Evolutionary conservation across 768 basidiomycete species (phyloP).

Genomic region (Bullera alba): DNA sequence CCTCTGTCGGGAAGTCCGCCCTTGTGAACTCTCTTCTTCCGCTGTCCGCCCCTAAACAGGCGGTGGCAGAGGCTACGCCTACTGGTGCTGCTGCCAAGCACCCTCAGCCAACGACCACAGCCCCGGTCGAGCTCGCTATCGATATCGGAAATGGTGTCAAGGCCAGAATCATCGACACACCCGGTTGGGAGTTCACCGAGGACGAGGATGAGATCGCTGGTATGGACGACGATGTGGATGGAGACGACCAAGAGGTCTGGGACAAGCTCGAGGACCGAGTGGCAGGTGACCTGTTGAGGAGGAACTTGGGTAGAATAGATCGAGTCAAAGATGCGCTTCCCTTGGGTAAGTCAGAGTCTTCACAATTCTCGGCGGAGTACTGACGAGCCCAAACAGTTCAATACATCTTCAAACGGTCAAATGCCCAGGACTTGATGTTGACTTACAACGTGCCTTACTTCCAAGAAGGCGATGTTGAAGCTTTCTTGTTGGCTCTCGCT

Average conservation of each 20-base stretch:
- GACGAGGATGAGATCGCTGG: constrained; percentile 43
- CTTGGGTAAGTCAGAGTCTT: constrained; percentile 53
- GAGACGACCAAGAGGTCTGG: constrained; percentile 48
- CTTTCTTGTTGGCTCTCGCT: constrained; percentile 71
- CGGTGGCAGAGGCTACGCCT: constrained; percentile 54
- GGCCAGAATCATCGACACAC: constrained; percentile 74
- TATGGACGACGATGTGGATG: constrained; percentile 41
- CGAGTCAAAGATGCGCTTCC: constrained; percentile 71
- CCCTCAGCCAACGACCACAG: constrained; percentile 65
- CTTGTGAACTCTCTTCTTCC: constrained; percentile 71
- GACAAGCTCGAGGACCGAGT: constrained; percentile 40
- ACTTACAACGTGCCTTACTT: constrained; percentile 78
- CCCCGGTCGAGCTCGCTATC: constrained; percentile 59
- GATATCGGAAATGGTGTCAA: constrained; percentile 50
- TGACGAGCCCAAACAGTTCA: constrained; percentile 50
- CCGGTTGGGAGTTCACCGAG: constrained; percentile 61
- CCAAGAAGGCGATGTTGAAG: constrained; percentile 57
- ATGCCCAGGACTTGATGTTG: constrained; percentile 80
- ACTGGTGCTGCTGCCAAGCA: constrained; percentile 48
- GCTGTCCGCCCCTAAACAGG: constrained; percentile 47
- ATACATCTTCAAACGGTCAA: constrained; percentile 62
- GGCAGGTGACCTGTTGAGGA: constrained; percentile 65
- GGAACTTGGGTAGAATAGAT: constrained; percentile 75
- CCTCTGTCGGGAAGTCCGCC: constrained; percentile 81
- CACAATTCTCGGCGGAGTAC: background rate